Base-by-base conservation (phyloP, 2,329 filamentous ascomycete species). In the Diaporthe citriasiana region DNA sequence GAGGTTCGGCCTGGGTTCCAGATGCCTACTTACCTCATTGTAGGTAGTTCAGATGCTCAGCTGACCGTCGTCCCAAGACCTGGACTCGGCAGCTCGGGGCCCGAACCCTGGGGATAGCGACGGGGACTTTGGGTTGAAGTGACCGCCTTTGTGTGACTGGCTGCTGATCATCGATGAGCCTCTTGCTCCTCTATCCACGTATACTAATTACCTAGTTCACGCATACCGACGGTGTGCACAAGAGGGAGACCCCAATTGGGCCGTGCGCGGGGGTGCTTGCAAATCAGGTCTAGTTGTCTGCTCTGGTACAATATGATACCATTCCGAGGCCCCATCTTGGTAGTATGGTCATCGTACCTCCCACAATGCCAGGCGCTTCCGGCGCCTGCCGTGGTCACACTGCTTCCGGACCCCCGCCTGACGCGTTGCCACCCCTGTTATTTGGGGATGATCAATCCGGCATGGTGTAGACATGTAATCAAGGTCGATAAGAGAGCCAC, bases 321-420 rank as follows among this genome's bases (percentile, higher is more conserved):
- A 70, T 69, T 12, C 47, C 33, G 15, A 45, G 35, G 19, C 13
- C 17, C 45, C 45, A 17, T 51, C n/a, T 55, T 22, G 40, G 59
- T 30, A n/a, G 27, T 19, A 59, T 30, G 33, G 22, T 50, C 27
- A 70, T 45, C 25, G 38, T 50, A 50, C 68, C 53, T 40, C 22
- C 35, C 1, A 27, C 69, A 63, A 22, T 40, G 47, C 55, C 56
- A 47, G 45, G 69, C 56, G 69, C 69, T 53, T 51, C 33, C 27
- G 56, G 69, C 69, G 69, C 69, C 69, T 71, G 55, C 55, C 30
- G 69, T 56, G 68, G 69, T 71, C 69, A 70, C 66, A 56, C 66
- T 56, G 50, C 51, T 47, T 66, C 45, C 60, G 60, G 45, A 50
- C n/a, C 60, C 60, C 60, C 60, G 60, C 60, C 63, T 68, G 63